Conservation (phyloP, 805 yeast genomes). For the Debaryomyces hansenii region DNA sequence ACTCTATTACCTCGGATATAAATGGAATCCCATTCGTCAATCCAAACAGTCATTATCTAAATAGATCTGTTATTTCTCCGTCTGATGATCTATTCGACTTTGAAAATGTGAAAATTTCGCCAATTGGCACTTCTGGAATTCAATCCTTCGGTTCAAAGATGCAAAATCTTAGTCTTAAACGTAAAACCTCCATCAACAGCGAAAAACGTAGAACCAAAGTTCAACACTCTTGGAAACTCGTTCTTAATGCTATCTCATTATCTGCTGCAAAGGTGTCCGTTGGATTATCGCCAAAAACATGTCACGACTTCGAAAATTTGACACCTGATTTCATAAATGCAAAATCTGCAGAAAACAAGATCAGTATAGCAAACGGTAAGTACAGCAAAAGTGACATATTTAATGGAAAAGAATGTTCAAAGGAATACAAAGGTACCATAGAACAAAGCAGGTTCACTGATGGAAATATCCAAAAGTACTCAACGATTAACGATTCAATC, state of each 20-base stretch:
- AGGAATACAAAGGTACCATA: not conserved
- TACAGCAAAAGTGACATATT: not conserved
- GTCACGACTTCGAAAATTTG: slow-evolving; percentile 20
- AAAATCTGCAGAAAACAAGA: slow-evolving; percentile 7
- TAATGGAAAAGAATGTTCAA: not conserved
- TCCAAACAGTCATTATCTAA: too few species aligned
- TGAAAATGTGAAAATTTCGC: too few species aligned
- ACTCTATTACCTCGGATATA: too few species aligned
- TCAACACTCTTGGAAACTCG: slow-evolving; percentile 27
- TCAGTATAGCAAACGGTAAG: not conserved
- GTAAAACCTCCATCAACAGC: not conserved
- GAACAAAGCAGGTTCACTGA: not conserved
- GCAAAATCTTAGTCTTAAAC: not conserved
- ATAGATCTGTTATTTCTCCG: too few species aligned
- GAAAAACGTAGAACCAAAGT: too few species aligned
- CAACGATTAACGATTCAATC: not conserved
- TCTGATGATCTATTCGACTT: too few species aligned
- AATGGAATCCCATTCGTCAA: too few species aligned
- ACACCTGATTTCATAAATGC: slow-evolving; percentile 30
- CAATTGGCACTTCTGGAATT: slow-evolving; percentile 1
- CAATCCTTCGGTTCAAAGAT: slow-evolving; percentile 4
- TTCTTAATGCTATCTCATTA: slow-evolving; percentile 33
- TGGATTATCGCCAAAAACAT: slow-evolving; percentile 25
- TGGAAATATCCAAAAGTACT: not conserved
- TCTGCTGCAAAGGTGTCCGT: slow-evolving; percentile 38